These are phyloP conservation scores for Pichia sp. DNA, from an alignment of 1,139 yeast genomes.

Conservation along the genomic window DNA sequence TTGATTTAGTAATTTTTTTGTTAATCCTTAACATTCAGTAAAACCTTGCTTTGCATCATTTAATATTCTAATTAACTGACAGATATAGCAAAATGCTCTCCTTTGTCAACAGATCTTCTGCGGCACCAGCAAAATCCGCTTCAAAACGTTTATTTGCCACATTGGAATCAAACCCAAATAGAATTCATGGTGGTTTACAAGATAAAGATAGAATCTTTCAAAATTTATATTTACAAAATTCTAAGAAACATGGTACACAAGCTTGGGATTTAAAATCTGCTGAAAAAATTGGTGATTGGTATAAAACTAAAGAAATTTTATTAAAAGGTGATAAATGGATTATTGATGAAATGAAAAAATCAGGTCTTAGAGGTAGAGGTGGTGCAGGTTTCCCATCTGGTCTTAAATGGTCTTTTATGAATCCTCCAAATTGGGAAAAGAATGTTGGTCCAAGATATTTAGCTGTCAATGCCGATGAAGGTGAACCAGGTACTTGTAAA, in stretches of 20 bases:
- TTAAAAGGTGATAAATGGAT: slow-evolving; percentile 84
- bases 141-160: slow-evolving; percentile 25
- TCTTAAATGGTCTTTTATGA: slow-evolving; percentile 87
- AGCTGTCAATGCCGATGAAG: slow-evolving; percentile 89
- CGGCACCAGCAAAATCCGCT: background rate
- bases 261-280: slow-evolving; percentile 73
- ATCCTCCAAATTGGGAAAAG: slow-evolving; percentile 92
- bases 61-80: no score
- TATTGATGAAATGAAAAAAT: slow-evolving; percentile 75
- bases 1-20: no score
- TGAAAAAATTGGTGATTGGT: slow-evolving; percentile 81
- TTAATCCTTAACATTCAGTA: no score
- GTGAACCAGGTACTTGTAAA: slow-evolving; percentile 91
- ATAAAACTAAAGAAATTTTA: slow-evolving; percentile 79
- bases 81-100: slow-evolving; percentile 8
- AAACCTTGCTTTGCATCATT: no score
- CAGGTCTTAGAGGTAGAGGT: slow-evolving; percentile 86
- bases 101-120: slow-evolving; percentile 5
- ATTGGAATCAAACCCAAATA: slow-evolving; percentile 38
- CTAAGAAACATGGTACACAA: slow-evolving; percentile 41
- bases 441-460: slow-evolving; percentile 79
- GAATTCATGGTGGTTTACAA: slow-evolving; percentile 66
- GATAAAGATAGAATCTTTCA: slow-evolving; percentile 86
- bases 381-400: slow-evolving; percentile 94
- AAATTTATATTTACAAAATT: slow-evolving; percentile 48